Conservation (phyloP, 2,329 filamentous ascomycete species). For the Ploettnerulaceae sp. region DNA sequence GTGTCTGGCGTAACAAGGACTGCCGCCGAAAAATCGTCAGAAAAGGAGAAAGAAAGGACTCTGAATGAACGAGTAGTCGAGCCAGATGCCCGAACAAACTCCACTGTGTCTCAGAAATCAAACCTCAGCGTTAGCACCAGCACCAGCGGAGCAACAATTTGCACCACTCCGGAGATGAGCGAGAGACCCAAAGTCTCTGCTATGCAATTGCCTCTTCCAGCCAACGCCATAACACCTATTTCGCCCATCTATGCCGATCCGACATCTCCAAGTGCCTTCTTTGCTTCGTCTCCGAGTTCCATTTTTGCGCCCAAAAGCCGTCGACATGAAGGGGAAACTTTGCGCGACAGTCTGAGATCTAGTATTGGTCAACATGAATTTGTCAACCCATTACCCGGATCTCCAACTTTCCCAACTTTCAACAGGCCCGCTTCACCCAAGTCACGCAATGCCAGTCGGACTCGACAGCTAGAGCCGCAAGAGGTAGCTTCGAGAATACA, state of each 20-base stretch:
- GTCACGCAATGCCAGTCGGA: background rate
- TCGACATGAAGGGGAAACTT: conserved; percentile 1
- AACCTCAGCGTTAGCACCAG: background rate
- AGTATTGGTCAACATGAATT: conserved; percentile 8
- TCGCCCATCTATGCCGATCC: conserved; percentile 7
- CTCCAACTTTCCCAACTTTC: background rate
- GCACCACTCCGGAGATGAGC: background rate
- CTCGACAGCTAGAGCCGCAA: background rate
- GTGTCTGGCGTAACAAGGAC: conserved; percentile 2
- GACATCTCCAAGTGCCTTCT: conserved; percentile 1
- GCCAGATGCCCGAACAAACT: conserved; percentile 45
- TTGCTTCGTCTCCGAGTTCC: too few relatives aligned
- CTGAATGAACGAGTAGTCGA: too few relatives aligned
- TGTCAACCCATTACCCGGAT: conserved; percentile 5
- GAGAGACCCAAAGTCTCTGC: background rate
- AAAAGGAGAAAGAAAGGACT: too few relatives aligned
- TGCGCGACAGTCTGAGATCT: conserved; percentile 6
- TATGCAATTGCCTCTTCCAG: too few relatives aligned
- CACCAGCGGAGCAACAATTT: background rate
- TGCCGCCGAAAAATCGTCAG: background rate
- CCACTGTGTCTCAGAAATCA: conserved; percentile 7
- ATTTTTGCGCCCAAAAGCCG: too few relatives aligned
- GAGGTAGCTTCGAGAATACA: background rate
- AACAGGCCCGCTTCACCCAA: background rate
- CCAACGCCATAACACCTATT: background rate